phyloP scores from a whole-genome alignment of 2,329 filamentous ascomycete genomes.

The Paecilomyces variotii region DNA sequence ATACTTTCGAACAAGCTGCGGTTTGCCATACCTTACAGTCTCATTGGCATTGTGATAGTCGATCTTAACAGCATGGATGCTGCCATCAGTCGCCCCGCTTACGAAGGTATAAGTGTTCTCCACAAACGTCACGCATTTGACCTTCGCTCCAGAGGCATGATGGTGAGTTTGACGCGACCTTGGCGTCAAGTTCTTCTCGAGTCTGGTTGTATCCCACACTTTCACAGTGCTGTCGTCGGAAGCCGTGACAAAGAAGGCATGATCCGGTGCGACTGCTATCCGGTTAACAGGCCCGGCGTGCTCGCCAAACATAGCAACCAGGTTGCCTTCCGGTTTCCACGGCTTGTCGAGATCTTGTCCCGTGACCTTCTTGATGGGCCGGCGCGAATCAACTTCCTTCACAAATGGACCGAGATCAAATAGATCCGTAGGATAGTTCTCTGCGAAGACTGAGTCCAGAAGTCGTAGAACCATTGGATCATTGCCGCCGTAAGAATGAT shows the following conservation, averaged over 20 bases:
- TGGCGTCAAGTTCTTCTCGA: conserved; percentile 86
- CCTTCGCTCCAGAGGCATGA: conserved; percentile 61
- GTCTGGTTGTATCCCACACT: conserved; percentile 82
- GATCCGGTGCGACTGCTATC: conserved; percentile 76
- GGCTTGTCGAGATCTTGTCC: conserved; percentile 49
- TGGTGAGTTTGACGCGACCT: conserved; percentile 79
- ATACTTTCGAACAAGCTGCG: conserved; percentile 69
- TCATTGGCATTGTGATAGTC: conserved; percentile 53
- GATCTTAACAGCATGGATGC: conserved; percentile 82
- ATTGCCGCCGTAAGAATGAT: conserved; percentile 80
- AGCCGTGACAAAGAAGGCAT: conserved; percentile 88
- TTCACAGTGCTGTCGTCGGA: conserved; percentile 87
- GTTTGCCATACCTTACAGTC: conserved; percentile 66
- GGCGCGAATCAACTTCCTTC: conserved; percentile 52
- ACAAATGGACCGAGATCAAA: conserved; percentile 71
- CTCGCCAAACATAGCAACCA: conserved; percentile 84
- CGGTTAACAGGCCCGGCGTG: conserved; percentile 77
- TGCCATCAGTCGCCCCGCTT: conserved; percentile 83
- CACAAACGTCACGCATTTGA: conserved; percentile 80
- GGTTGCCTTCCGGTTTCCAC: conserved; percentile 76
- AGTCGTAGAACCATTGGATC: conserved; percentile 54
- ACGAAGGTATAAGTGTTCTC: conserved; percentile 92
- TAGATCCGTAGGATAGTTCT: conserved; percentile 53
- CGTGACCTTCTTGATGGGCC: conserved; percentile 47
- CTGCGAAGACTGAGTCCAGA: conserved; percentile 76